A percentile compares a stretch with the other conserved stretches of the same genome.
These are phyloP conservation scores for Wallacemonas sp. DNA, from an alignment of 208 protist species.

Conservation along the genomic window DNA sequence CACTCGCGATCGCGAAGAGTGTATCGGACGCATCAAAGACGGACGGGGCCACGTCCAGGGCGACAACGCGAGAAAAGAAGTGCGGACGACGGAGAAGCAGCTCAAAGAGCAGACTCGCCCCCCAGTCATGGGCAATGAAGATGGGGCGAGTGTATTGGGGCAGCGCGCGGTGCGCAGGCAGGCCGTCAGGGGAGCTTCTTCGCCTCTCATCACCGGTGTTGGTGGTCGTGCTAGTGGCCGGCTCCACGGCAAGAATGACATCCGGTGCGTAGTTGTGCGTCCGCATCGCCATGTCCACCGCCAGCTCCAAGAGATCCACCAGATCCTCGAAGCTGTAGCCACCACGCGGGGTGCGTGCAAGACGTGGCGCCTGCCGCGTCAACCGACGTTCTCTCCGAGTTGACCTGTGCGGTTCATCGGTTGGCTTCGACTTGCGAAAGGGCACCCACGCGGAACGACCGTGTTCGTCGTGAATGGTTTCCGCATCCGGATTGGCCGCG, in stretches of 20 bases:
- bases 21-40: conserved; percentile 25
- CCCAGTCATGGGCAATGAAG: conserved; percentile 69
- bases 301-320: conserved; percentile 68
- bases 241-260: conserved; percentile 21
- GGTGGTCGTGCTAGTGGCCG: too few species aligned
- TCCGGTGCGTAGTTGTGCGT: conserved; percentile 55
- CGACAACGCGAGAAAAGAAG: conserved; percentile 62
- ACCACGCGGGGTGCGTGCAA: conserved; percentile 5
- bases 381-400: background rate
- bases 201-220: too few species aligned
- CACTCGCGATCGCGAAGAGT: background rate
- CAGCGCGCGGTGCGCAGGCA: conserved; percentile 40
- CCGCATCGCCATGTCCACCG: conserved; percentile 69
- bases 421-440: too few species aligned
- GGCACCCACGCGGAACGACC: too few species aligned
- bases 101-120: conserved; percentile 61
- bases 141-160: conserved; percentile 43
- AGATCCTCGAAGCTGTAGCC: conserved; percentile 72
- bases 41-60: conserved; percentile 50
- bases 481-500: too few species aligned
- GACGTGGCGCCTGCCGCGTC: background rate
- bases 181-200: conserved; percentile 1
- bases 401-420: too few species aligned
- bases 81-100: conserved; percentile 49
- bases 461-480: too few species aligned